Evolutionary conservation across 163 green algal genomes (phyloP).

Genomic region (Scenedesmus sp.): DNA sequence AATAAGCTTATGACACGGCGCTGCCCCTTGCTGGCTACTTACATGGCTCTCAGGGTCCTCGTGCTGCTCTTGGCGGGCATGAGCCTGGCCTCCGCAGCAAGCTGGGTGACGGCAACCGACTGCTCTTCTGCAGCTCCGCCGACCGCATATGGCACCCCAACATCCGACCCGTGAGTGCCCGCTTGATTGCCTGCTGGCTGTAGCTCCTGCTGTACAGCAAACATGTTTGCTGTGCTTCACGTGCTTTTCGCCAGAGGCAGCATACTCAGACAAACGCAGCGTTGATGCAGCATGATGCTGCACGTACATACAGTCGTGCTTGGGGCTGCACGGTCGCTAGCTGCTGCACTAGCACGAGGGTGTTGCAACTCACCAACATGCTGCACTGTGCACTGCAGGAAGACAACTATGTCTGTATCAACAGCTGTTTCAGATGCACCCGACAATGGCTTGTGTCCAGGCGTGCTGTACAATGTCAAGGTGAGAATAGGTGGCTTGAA

Average conservation of each 20-base stretch:
- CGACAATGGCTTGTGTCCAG: constrained; percentile 13
- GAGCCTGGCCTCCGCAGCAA: neutral
- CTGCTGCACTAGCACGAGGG: neutral
- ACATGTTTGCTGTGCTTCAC: neutral
- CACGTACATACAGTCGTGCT: neutral
- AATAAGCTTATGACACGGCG: no score
- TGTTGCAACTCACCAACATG: neutral
- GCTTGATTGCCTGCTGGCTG: neutral
- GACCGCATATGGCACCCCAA: neutral
- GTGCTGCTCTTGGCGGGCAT: neutral
- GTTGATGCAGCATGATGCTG: neutral
- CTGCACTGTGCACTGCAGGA: constrained; percentile 15
- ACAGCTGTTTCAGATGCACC: neutral
- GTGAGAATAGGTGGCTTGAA: neutral
- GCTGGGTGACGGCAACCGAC: neutral
- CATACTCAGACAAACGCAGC: no score
- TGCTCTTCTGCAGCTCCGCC: neutral
- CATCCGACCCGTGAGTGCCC: neutral
- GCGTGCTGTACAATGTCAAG: neutral
- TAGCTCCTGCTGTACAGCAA: neutral
- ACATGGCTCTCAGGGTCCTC: neutral
- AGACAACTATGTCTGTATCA: neutral
- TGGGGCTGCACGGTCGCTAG: neutral
- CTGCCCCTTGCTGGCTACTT: neutral
- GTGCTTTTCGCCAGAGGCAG: neutral